Percentiles rank a stretch among this genome's conserved stretches.
Conservation (phyloP, 495 filamentous ascomycete genomes). For the Penicillium goetzii region DNA sequence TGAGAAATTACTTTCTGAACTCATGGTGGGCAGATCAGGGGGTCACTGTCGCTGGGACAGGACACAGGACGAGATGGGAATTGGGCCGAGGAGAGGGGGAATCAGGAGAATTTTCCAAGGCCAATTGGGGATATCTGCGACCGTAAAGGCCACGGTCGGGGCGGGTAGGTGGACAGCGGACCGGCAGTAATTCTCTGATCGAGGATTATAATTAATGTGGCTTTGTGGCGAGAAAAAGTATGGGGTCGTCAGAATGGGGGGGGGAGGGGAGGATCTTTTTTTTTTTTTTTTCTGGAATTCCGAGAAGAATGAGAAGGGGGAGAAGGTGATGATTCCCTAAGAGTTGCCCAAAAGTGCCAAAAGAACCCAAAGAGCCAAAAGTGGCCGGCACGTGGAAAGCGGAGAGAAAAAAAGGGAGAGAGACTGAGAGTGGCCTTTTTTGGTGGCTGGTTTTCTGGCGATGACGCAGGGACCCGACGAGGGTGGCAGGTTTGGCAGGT, state of each 20-base stretch:
- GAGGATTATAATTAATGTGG: neutral
- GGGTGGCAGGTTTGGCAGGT: slow-evolving; percentile 1
- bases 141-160: slow-evolving; percentile 10
- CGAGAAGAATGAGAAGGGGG: slow-evolving; percentile 15
- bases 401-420: slow-evolving; percentile 14
- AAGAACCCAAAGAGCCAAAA: slow-evolving; percentile 1
- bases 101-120: slow-evolving; percentile 30
- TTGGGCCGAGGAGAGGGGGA: slow-evolving; percentile 34
- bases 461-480: slow-evolving; percentile 26
- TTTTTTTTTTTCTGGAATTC: slow-evolving; percentile 9
- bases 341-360: neutral
- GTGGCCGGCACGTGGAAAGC: slow-evolving; percentile 29
- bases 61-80: slow-evolving; percentile 23
- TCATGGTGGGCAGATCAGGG: slow-evolving; percentile 43
- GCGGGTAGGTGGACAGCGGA: neutral
- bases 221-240: neutral
- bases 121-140: slow-evolving; percentile 16
- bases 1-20: slow-evolving; percentile 45
- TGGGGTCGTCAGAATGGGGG: neutral
- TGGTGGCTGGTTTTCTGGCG: slow-evolving; percentile 24
- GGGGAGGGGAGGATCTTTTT: neutral
- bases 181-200: neutral
- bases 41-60: slow-evolving; percentile 27
- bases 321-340: neutral
- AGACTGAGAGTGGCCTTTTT: too few species aligned